A percentile compares a stretch with the other conserved stretches of the same genome.
Conservation (phyloP, 2,329 filamentous ascomycete genomes). For the Daldinia eschscholtzii region DNA sequence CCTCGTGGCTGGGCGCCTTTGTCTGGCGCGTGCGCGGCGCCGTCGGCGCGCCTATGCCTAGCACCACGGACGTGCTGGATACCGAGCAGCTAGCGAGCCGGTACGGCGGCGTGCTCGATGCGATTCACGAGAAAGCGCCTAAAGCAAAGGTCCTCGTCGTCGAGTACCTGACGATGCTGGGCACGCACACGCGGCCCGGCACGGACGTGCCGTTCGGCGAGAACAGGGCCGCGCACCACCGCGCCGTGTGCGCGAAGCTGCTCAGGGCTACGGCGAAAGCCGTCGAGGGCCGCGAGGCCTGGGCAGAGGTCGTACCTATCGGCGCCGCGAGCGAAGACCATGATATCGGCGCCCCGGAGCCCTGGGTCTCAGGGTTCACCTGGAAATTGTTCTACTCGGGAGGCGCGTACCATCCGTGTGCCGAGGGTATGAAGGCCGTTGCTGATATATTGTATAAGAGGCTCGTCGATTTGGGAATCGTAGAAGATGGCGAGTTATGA, state of each 20-base stretch:
- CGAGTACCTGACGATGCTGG: conserved; percentile 55
- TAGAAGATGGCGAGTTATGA: conserved; percentile 37
- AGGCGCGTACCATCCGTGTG: conserved; percentile 50
- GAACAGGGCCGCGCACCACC: conserved; percentile 48
- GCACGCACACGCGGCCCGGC: conserved; percentile 45
- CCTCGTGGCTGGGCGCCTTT: conserved; percentile 32
- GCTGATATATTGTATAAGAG: conserved; percentile 47
- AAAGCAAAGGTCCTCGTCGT: conserved; percentile 58
- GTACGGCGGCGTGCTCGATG: conserved; percentile 47
- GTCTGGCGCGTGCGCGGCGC: conserved; percentile 32
- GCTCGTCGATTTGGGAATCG: conserved; percentile 45
- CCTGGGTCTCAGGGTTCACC: conserved; percentile 52
- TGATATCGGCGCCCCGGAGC: conserved; percentile 48
- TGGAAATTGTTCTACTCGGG: conserved; percentile 46
- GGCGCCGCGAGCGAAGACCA: conserved; percentile 46
- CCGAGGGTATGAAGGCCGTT: conserved; percentile 51
- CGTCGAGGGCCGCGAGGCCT: conserved; percentile 43
- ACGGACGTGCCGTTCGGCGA: conserved; percentile 48
- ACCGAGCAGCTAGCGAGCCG: conserved; percentile 45
- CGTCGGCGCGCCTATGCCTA: conserved; percentile 31
- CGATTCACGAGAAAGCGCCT: conserved; percentile 55
- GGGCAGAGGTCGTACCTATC: conserved; percentile 49
- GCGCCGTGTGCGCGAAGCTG: conserved; percentile 41
- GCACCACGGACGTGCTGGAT: conserved; percentile 20
- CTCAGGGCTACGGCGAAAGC: conserved; percentile 47